Percentiles rank a stretch among this genome's conserved stretches.
Evolutionary conservation across 2,329 filamentous ascomycete species (phyloP).

Genomic region (Penicillium sp.): DNA sequence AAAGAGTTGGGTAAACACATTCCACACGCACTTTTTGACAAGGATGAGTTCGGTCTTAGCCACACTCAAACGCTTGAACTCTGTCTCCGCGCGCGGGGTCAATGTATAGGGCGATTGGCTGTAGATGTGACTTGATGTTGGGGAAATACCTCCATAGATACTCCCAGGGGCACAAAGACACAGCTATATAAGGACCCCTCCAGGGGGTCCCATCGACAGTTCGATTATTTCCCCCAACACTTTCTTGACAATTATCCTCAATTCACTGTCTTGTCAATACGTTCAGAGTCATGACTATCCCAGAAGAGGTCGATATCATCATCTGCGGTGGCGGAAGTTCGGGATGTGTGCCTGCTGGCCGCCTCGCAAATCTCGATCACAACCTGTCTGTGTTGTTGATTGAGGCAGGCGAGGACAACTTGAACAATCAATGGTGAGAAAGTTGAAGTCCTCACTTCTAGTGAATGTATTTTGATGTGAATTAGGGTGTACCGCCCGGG

Average conservation of each 20-base stretch:
- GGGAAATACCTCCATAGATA: background rate
- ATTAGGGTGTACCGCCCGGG: conserved; percentile 67
- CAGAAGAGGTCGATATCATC: conserved; percentile 78
- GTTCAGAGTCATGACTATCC: conserved; percentile 55
- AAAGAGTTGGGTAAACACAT: background rate
- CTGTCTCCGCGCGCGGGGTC: conserved; percentile 5
- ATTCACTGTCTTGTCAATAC: background rate
- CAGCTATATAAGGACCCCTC: background rate
- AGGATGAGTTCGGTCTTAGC: background rate
- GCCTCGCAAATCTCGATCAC: conserved; percentile 70
- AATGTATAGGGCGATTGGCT: background rate
- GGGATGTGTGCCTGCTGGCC: conserved; percentile 41
- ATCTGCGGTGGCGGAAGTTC: conserved; percentile 71
- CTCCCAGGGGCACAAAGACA: background rate
- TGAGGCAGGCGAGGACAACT: conserved; percentile 68
- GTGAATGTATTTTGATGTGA: background rate
- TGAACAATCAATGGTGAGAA: conserved; percentile 67
- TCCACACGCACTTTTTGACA: background rate
- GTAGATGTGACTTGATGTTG: background rate
- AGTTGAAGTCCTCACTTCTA: no score
- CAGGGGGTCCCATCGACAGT: background rate
- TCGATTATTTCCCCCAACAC: background rate
- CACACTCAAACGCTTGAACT: background rate
- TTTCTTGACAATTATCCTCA: background rate
- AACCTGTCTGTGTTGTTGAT: conserved; percentile 69